These are phyloP conservation scores for Linnemannia schmuckeri DNA, from an alignment of 192 early-diverging fungal species.

Conservation along the genomic window DNA sequence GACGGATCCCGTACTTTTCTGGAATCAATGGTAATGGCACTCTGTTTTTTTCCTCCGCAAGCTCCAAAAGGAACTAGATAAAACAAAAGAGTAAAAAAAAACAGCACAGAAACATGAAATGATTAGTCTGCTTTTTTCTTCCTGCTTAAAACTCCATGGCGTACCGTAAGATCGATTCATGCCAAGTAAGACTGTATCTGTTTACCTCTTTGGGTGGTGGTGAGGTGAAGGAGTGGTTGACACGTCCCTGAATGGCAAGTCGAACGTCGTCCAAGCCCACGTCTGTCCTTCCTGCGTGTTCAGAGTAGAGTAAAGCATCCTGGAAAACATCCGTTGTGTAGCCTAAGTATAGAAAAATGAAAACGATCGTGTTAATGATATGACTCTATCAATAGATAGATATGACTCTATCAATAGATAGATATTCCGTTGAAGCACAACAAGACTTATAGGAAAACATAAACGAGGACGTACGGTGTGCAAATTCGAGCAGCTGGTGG, in stretches of 20 bases:
- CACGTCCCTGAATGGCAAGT: conserved; percentile 92
- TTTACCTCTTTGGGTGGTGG: conserved; percentile 91
- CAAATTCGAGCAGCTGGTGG: conserved; percentile 93
- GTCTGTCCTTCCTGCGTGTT: conserved; percentile 87
- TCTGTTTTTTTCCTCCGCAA: conserved; percentile 83
- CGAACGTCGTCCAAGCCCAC: conserved; percentile 89
- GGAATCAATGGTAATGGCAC: conserved; percentile 81
- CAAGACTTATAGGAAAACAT: too few species aligned
- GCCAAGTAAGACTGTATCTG: neutral
- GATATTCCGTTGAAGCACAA: neutral
- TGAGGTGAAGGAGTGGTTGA: conserved; percentile 90
- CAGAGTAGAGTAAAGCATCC: conserved; percentile 92
- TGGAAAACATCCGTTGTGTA: conserved; percentile 93
- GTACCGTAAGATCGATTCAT: neutral
- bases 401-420: neutral
- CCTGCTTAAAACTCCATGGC: neutral
- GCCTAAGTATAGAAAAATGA: conserved; percentile 60
- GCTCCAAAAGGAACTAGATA: conserved; percentile 76
- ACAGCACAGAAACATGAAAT: neutral
- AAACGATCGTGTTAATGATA: neutral
- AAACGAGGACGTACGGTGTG: conserved; percentile 73
- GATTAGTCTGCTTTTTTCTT: neutral
- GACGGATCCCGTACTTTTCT: conserved; percentile 82
- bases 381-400: neutral
- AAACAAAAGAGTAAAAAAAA: neutral